phyloP scores from a whole-genome alignment of 2,329 filamentous ascomycete species.

The Penicillium oxalicum region DNA sequence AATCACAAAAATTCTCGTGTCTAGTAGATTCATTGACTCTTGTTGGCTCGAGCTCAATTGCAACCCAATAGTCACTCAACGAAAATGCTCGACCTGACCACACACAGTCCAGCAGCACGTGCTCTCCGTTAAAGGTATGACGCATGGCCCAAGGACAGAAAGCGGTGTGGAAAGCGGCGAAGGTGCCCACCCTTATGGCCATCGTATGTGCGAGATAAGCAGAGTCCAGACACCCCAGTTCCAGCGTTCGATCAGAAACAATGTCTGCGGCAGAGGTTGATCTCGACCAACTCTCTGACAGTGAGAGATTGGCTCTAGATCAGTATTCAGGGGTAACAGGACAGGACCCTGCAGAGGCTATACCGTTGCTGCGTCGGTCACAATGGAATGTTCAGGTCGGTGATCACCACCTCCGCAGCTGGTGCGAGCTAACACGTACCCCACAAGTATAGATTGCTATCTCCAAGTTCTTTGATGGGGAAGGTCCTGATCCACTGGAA shows the following conservation, averaged over 20 bases:
- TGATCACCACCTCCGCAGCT: slow-evolving; percentile 1
- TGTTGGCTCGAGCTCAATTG: too few species aligned
- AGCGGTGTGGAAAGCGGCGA: slow-evolving; percentile 8
- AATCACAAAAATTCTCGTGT: too few species aligned
- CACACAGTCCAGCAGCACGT: not conserved
- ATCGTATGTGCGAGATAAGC: slow-evolving; percentile 4
- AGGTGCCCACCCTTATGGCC: slow-evolving; percentile 1
- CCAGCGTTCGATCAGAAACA: slow-evolving; percentile 16
- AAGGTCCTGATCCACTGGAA: slow-evolving; percentile 73
- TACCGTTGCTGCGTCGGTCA: slow-evolving; percentile 73
- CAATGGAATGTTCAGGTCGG: slow-evolving; percentile 91
- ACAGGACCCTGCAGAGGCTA: slow-evolving; percentile 68
- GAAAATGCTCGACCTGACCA: too few species aligned
- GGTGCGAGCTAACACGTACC: slow-evolving; percentile 14
- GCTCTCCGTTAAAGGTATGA: not conserved
- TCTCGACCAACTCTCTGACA: slow-evolving; percentile 63
- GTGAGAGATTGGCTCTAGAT: slow-evolving; percentile 76
- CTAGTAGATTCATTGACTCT: too few species aligned
- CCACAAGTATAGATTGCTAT: slow-evolving; percentile 68
- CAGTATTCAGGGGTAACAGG: slow-evolving; percentile 86
- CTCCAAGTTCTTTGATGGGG: slow-evolving; percentile 95
- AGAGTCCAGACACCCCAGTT: slow-evolving; percentile 14
- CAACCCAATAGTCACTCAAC: too few species aligned
- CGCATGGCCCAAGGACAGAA: not conserved
- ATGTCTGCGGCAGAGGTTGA: slow-evolving; percentile 47